phyloP scores from a whole-genome alignment of 2,329 filamentous ascomycete genomes.

The Epichloe festucae region DNA sequence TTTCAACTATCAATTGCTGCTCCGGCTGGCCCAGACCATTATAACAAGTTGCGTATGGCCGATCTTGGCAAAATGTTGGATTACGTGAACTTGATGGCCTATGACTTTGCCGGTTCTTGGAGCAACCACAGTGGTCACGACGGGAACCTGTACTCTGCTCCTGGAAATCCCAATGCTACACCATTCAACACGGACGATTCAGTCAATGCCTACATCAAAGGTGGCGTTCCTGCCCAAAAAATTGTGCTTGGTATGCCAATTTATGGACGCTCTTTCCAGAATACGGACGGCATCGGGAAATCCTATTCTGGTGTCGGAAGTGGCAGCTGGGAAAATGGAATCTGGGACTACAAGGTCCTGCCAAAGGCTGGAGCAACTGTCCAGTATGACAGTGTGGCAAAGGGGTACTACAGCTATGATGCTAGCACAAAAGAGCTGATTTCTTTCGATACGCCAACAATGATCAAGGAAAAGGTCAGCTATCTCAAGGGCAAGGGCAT shows the following conservation, averaged over 20 bases:
- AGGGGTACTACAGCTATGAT: slow-evolving; percentile 67
- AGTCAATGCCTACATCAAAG: slow-evolving; percentile 49
- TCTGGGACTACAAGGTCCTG: slow-evolving; percentile 73
- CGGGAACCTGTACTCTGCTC: slow-evolving; percentile 54
- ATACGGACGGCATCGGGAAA: slow-evolving; percentile 51
- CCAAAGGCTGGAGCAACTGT: slow-evolving; percentile 48
- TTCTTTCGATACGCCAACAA: slow-evolving; percentile 54
- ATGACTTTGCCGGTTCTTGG: slow-evolving; percentile 68
- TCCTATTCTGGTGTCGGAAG: slow-evolving; percentile 49
- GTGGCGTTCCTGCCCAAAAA: slow-evolving; percentile 50
- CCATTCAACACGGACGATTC: slow-evolving; percentile 58
- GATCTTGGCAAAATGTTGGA: slow-evolving; percentile 38
- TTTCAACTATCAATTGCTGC: slow-evolving; percentile 42
- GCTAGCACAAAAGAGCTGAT: slow-evolving; percentile 46
- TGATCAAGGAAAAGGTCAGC: slow-evolving; percentile 47
- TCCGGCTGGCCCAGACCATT: slow-evolving; percentile 36
- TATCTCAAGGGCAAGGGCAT: slow-evolving; percentile 52
- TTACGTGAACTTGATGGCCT: slow-evolving; percentile 58
- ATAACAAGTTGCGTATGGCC: slow-evolving; percentile 32
- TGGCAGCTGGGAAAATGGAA: slow-evolving; percentile 59
- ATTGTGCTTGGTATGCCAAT: slow-evolving; percentile 69
- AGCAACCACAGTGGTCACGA: slow-evolving; percentile 50
- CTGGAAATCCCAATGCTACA: slow-evolving; percentile 41
- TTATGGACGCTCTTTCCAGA: slow-evolving; percentile 16
- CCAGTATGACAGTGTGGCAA: slow-evolving; percentile 40